Evolutionary conservation across 805 yeast species (phyloP), one percentile per base, ranked within the genome.

Genomic region (Barnettozyma salicaria): DNA sequence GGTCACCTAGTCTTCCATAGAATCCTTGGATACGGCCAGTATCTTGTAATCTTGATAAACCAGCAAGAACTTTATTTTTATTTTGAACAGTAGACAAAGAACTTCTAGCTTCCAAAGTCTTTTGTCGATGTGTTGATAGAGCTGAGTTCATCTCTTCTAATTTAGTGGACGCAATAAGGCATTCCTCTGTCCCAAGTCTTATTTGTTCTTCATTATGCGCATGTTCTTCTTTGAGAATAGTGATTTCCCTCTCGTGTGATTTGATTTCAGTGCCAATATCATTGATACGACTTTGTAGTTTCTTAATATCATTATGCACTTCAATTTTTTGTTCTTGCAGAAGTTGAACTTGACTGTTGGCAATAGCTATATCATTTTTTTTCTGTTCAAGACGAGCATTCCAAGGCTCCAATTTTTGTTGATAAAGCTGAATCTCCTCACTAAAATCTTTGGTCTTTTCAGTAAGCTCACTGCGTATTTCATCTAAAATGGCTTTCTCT

Each of bases 1-100:
- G 64, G 48, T 87, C 95, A 13, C 98, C 99, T 12, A 92, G 63
- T 44, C 96, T 68, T 0, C 97, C 98, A 55, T 85, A 70, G 48
- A 90, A 85, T 0, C 97, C 98, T 6, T 65, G 64, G 18, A 94
- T 73, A 49, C 95, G 70, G 6, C 97, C 97, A 4, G 92, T 72
- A 38, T 78, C 77, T 40, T 80, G 80, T 26, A 92, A 61, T 44
- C 81, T 73, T 40, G 68, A 64, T 39, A 92, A 67, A 12, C 88
- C 82, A 0, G 77, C 55, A 14, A 88, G 65, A 5, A 92, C 94
- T 41, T 77, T 74, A 48, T 74, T 84, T 51, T 81, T 86, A 42
- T 84, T 80, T 49, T 82, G 80, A 12, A 65, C 63, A 16, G 63
- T 72, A 2, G 74, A 64, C 9, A 79, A 62, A 3, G 83, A 68